Percentiles rank a stretch among this genome's conserved stretches.
phyloP scores from a whole-genome alignment of 2,329 filamentous ascomycete species.

The Talaromyces islandicus region DNA sequence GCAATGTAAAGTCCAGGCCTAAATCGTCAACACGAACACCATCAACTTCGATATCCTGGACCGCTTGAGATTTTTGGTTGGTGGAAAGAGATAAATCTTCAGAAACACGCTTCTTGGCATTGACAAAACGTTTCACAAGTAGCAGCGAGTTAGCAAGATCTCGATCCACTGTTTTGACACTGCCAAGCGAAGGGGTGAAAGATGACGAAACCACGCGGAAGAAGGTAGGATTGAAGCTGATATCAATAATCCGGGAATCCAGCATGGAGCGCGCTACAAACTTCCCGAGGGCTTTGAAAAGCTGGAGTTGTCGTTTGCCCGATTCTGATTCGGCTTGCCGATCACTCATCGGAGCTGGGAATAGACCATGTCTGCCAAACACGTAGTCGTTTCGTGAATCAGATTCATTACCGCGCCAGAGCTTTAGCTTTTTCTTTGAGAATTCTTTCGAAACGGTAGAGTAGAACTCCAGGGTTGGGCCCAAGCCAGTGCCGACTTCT shows the following conservation, averaged over 20 bases:
- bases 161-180: constrained; percentile 82
- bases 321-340: constrained; percentile 68
- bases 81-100: constrained; percentile 60
- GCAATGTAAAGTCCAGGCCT: constrained; percentile 88
- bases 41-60: constrained; percentile 66
- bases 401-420: constrained; percentile 89
- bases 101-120: constrained; percentile 76
- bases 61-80: constrained; percentile 64
- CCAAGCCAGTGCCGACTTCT: constrained; percentile 92
- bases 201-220: constrained; percentile 74
- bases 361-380: constrained; percentile 76
- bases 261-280: constrained; percentile 98
- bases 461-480: constrained; percentile 95
- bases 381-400: constrained; percentile 70
- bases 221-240: constrained; percentile 95
- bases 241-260: constrained; percentile 93
- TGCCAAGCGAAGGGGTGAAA: constrained; percentile 77
- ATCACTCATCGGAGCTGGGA: constrained; percentile 82
- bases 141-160: constrained; percentile 80
- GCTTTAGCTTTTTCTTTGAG: constrained; percentile 90
- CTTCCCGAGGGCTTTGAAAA: constrained; percentile 92
- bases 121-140: constrained; percentile 78
- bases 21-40: constrained; percentile 78
- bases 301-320: constrained; percentile 78
- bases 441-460: constrained; percentile 96